Evolutionary conservation across 345 rosid genomes (phyloP), one percentile per base, ranked within the genome.

Genomic region (Eucalyptus sp.): DNA sequence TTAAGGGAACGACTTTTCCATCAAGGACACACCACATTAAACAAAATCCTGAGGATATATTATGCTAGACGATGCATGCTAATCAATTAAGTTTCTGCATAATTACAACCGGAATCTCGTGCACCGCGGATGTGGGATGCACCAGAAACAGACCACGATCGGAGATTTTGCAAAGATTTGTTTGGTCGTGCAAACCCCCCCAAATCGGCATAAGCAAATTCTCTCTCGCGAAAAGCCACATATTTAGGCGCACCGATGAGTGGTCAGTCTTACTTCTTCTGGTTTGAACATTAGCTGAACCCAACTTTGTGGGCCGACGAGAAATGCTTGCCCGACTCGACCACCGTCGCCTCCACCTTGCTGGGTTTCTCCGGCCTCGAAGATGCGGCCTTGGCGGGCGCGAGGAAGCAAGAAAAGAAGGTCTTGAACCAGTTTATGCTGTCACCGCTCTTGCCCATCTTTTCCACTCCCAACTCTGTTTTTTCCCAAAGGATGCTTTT

Each of bases 301-400:
- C 8, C 44, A 46, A 93, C 89, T 60, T 91, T 90, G 44, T 90
- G 92, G 76, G 85, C 87, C 86, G 92, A 81, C 24, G 94, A 92
- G 88, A 94, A 94, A 87, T 94, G 96, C 86, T 91, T 94, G n/a
- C 94, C 86, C 25, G 95, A 95, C 46, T 89, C 88, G 24, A 87
- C 88, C 51, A 91, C 89, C 2, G 81, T 76, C 29, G 86, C 92
- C 87, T 93, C 93, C 41, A 93, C 85, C 48, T 41, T 86, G 27
- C 58, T 13, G 41, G 87, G 62, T 48, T 85, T 29, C 20, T 33
- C 44, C 13, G 50, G 62, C 43, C 37, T 56, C 29, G 48, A 76
- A 76, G 48, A 76, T 2, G 84, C 8, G 33, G 87, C 31, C 49
- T 16, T 46, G 3, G n/a, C 9, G 25, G 87, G 87, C 16, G 25